Evolutionary conservation across 2,329 filamentous ascomycete genomes (phyloP), one percentile per base, ranked within the genome.

Genomic region (Bipolaris victoriae): DNA sequence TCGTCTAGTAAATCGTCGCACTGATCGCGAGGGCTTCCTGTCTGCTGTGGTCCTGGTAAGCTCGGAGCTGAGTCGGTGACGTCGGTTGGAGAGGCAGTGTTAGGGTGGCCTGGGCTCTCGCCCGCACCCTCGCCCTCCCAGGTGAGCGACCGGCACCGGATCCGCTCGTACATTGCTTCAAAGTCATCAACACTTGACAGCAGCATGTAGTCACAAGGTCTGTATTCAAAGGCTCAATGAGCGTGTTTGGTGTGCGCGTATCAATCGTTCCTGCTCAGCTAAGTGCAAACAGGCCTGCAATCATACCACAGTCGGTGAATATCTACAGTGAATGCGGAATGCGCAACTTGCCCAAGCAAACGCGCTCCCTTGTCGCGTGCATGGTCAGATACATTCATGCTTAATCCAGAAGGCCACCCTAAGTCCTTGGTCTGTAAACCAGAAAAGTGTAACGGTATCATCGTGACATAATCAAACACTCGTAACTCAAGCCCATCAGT

Each of bases 291-390:
- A 44, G 36, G 29, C 47, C 45, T 40, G 52, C 58, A 41, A 43
- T 45, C 52, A 53, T 56, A 51, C 31, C 13, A 20, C 45, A 43
- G 52, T 44, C 35, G 49, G 47, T 55, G 52, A 56, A 58, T 61
- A 63, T 63, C 43, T 62, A 63, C 63, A 60, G 61, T 62, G 61
- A 65, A 63, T 58, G 56, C 33, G 39, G 57, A 55, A 54, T 31
- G 45, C 55, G 62, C 55, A 52, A 58, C 36, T 47, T 47, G 48
- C 39, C 20, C 50, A 44, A 50, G 48, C 52, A 39, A 55, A 55
- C 49, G 41, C 33, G 51, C 46, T 16, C 31, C 40, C 6, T 24
- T 40, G 43, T 39, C 46, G 52, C 22, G 22, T 52, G 26, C 49
- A 37, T 48, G 31, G 31, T 47, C 20, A 22, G 5, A 52, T 39